Conservation (phyloP, 768 basidiomycete genomes). For the Paxillus involutus region DNA sequence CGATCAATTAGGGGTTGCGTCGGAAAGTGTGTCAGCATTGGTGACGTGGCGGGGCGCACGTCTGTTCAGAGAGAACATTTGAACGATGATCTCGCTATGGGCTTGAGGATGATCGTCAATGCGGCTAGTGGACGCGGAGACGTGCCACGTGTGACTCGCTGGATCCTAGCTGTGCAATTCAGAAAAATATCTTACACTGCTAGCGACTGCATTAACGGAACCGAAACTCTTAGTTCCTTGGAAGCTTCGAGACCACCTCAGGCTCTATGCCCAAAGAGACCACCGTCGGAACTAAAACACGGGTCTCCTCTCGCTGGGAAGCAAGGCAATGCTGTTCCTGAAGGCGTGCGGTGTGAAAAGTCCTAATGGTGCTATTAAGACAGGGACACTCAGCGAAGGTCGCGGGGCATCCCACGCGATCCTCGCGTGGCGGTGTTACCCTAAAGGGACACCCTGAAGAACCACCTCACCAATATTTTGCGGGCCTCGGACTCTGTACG, state of each 20-base stretch:
- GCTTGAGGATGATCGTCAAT: background rate
- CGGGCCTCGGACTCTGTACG: no score
- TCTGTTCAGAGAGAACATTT: no score
- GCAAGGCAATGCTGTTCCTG: no score
- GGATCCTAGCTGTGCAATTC: background rate
- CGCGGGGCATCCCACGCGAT: constrained; percentile 1
- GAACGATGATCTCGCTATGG: no score
- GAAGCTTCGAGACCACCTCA: background rate
- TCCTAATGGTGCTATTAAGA: no score
- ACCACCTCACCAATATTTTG: background rate
- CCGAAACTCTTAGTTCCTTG: background rate
- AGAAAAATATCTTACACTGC: background rate
- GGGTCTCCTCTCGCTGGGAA: no score
- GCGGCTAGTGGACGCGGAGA: no score
- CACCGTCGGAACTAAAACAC: no score
- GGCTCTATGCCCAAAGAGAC: background rate
- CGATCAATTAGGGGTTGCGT: background rate
- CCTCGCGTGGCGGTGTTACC: constrained; percentile 5
- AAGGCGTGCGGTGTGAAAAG: no score
- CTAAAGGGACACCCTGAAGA: background rate
- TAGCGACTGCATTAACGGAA: background rate
- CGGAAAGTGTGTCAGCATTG: background rate
- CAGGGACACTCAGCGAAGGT: background rate
- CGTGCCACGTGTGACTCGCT: background rate
- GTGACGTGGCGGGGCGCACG: no score